These are phyloP conservation scores for Nicotiana paniculata DNA, from an alignment of 257 asterid genomes.

Conservation along the genomic window DNA sequence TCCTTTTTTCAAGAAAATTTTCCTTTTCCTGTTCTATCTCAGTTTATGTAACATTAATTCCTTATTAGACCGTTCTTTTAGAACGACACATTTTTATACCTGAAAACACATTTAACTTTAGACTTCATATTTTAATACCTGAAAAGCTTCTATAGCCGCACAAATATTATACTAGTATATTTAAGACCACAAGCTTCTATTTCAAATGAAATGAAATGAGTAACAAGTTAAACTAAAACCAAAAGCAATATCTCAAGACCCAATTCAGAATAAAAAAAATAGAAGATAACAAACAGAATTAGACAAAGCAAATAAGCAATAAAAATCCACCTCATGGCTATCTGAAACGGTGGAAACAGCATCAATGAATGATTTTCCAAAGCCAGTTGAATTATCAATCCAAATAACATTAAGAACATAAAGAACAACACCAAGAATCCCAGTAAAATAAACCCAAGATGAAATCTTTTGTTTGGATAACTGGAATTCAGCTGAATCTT, in stretches of 20 bases:
- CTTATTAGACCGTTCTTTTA: neutral
- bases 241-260: neutral
- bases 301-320: neutral
- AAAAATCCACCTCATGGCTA: conserved; percentile 62
- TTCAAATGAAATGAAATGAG: too few relatives aligned
- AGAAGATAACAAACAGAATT: neutral
- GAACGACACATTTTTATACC: too few relatives aligned
- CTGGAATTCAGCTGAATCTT: conserved; percentile 76
- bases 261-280: neutral
- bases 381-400: conserved; percentile 83
- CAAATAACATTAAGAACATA: conserved; percentile 58
- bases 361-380: conserved; percentile 59
- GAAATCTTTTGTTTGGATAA: conserved; percentile 63
- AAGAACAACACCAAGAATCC: conserved; percentile 62
- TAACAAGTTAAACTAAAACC: neutral
- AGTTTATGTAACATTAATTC: neutral
- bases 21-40: neutral
- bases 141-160: too few relatives aligned
- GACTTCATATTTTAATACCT: too few relatives aligned
- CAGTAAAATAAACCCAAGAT: conserved; percentile 74
- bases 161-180: too few relatives aligned
- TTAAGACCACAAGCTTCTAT: too few relatives aligned
- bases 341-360: conserved; percentile 60
- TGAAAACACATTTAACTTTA: too few relatives aligned
- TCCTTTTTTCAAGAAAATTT: neutral